These are phyloP conservation scores for Pichia scutulata DNA, from an alignment of 805 yeast genomes.

Conservation along the genomic window DNA sequence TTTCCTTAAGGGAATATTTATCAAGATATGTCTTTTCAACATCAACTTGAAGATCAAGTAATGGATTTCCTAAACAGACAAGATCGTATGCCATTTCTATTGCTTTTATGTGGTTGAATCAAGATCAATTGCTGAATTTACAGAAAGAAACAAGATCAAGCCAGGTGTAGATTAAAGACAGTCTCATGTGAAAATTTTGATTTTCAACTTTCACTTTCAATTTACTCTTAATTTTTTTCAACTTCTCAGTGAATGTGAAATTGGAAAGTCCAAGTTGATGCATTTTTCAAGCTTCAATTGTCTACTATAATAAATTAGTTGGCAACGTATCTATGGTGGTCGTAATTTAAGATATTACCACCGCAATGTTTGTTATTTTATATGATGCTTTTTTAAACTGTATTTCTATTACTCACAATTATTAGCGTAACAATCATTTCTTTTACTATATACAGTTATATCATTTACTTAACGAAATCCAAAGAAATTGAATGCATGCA, in stretches of 20 bases:
- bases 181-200: not conserved
- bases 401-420: not conserved
- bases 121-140: not conserved
- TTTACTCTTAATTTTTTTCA: too few species aligned
- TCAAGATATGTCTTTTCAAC: conserved; percentile 60
- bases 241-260: not conserved
- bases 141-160: not conserved
- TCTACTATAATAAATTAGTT: too few species aligned
- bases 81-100: conserved; percentile 57
- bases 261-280: too few species aligned
- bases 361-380: too few species aligned
- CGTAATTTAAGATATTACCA: too few species aligned
- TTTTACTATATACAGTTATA: not conserved
- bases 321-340: too few species aligned
- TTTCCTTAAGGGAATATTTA: conserved; percentile 78
- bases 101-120: not conserved
- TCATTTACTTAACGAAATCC: not conserved
- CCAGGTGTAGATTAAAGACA: not conserved
- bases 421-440: not conserved
- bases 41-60: conserved; percentile 78
- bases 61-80: conserved; percentile 84
- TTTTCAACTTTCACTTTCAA: not conserved
- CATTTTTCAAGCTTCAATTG: too few species aligned
- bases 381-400: too few species aligned
- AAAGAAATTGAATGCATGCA: not conserved